Evolutionary conservation across 768 basidiomycete genomes (phyloP).

Genomic region (Suillus ampliporus): DNA sequence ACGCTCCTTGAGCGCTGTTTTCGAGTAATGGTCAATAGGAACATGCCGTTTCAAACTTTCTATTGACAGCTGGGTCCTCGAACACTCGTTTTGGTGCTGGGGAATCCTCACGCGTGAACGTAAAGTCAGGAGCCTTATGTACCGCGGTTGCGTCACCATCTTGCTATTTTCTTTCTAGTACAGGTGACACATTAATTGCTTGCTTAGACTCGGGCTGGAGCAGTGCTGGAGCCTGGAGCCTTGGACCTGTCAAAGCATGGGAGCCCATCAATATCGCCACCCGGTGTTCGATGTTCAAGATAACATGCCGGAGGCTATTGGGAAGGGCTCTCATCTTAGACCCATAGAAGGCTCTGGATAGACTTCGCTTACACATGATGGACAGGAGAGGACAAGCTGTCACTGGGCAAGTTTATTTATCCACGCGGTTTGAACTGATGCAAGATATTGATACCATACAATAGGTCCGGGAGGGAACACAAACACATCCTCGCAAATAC

Average conservation of each 20-base stretch:
- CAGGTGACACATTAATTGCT: not conserved
- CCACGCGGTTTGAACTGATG: constrained; percentile 16
- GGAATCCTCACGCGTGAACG: constrained; percentile 3
- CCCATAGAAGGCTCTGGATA: constrained; percentile 10
- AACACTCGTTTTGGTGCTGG: not conserved
- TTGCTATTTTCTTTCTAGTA: not conserved
- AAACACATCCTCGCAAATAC: not conserved
- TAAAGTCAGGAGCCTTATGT: constrained; percentile 2
- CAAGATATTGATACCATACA: constrained; percentile 2
- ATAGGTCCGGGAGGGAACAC: not conserved
- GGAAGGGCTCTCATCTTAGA: not conserved
- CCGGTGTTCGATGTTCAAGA: constrained; percentile 5
- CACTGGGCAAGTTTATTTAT: constrained; percentile 6
- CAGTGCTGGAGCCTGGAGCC: not conserved
- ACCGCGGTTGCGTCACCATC: not conserved
- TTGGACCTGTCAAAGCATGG: constrained; percentile 9
- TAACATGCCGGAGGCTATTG: constrained; percentile 10
- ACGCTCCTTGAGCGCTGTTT: not conserved
- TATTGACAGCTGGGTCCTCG: constrained; percentile 4
- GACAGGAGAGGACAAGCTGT: constrained; percentile 6
- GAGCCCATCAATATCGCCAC: not conserved
- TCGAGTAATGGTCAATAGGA: constrained; percentile 2
- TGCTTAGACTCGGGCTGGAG: not conserved
- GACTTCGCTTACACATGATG: constrained; percentile 16
- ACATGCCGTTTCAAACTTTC: constrained; percentile 8